Conservation (phyloP, 805 yeast species). For the Saccharomyces mikatae region DNA sequence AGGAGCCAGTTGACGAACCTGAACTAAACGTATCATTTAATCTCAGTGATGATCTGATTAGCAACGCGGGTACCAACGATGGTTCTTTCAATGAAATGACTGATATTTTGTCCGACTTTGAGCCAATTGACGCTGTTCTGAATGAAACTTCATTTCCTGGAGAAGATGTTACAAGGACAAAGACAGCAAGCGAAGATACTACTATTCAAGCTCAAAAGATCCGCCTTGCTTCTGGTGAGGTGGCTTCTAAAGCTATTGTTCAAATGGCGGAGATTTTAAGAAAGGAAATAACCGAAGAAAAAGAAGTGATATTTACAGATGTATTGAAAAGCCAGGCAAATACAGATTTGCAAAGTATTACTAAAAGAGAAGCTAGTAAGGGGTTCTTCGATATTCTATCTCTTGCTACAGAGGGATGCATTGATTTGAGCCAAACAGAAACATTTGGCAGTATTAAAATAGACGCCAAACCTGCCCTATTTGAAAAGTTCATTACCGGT, state of each 20-base stretch:
- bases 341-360: conserved; percentile 1
- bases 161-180: not conserved
- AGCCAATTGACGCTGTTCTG: conserved; percentile 10
- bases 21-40: conserved; percentile 21
- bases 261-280: conserved; percentile 24
- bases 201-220: conserved; percentile 8
- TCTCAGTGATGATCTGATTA: conserved; percentile 12
- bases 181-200: not conserved
- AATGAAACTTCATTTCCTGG: conserved; percentile 4
- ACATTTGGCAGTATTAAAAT: conserved; percentile 56
- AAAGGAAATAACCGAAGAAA: conserved; percentile 10
- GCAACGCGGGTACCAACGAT: not conserved
- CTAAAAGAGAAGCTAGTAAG: conserved; percentile 23
- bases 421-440: conserved; percentile 50
- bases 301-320: conserved; percentile 9
- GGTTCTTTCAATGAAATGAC: conserved; percentile 2
- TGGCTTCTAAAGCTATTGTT: conserved; percentile 22
- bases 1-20: conserved; percentile 8
- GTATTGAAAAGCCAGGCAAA: conserved; percentile 7
- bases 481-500: conserved; percentile 23
- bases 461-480: conserved; percentile 36
- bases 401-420: conserved; percentile 67
- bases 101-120: conserved; percentile 6
- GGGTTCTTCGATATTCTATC: conserved; percentile 77
- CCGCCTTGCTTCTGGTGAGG: conserved; percentile 14